phyloP scores from a whole-genome alignment of 2,329 filamentous ascomycete genomes.

The Cladorrhinum sp. region DNA sequence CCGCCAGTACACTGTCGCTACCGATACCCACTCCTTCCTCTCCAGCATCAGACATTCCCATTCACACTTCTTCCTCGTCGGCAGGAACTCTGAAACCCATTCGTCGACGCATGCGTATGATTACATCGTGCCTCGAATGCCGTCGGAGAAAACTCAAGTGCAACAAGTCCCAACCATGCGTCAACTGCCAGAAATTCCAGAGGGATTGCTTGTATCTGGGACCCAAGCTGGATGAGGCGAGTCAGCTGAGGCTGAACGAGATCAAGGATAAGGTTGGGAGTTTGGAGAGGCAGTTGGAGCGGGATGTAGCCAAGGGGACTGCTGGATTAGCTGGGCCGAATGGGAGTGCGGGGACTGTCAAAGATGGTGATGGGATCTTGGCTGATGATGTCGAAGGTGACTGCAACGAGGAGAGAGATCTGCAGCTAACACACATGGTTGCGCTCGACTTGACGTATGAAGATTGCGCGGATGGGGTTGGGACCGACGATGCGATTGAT shows the following conservation, averaged over 20 bases:
- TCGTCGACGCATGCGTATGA: slow-evolving; percentile 61
- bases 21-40: not conserved
- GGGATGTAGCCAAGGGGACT: slow-evolving; percentile 57
- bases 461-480: slow-evolving; percentile 50
- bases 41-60: not conserved
- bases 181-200: slow-evolving; percentile 58
- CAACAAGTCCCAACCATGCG: slow-evolving; percentile 69
- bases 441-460: slow-evolving; percentile 67
- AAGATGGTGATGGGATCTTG: slow-evolving; percentile 36
- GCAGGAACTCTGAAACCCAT: slow-evolving; percentile 39
- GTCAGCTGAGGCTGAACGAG: slow-evolving; percentile 67
- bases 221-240: slow-evolving; percentile 64
- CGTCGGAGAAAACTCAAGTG: slow-evolving; percentile 76
- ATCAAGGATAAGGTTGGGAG: slow-evolving; percentile 77
- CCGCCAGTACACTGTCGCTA: not conserved
- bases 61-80: not conserved
- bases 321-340: too few relatives aligned
- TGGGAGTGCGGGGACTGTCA: not conserved
- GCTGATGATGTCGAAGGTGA: slow-evolving; percentile 48
- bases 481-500: slow-evolving; percentile 62
- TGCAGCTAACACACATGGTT: slow-evolving; percentile 62
- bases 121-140: slow-evolving; percentile 68
- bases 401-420: slow-evolving; percentile 39
- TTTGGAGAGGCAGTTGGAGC: slow-evolving; percentile 66
- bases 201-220: slow-evolving; percentile 63